phyloP scores from a whole-genome alignment of 129 eudicot species.

The Flaveria robusta region DNA sequence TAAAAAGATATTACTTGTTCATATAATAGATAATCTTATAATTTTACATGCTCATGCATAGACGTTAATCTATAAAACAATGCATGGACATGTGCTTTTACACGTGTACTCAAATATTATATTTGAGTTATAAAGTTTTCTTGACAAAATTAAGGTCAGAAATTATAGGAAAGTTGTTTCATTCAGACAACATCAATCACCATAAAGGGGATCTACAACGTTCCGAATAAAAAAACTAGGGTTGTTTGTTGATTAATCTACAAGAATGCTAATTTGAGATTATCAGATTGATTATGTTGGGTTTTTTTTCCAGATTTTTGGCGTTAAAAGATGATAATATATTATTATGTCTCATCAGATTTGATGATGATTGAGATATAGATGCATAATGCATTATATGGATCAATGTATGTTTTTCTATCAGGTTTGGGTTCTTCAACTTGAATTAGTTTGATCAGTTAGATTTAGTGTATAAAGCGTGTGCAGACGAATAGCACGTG shows the following conservation, averaged over 20 bases:
- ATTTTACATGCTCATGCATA: conserved; percentile 7
- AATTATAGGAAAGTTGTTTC: conserved; percentile 47
- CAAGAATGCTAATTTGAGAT: conserved; percentile 1
- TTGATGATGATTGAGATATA: conserved; percentile 19
- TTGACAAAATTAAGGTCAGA: conserved; percentile 32
- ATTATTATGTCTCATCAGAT: neutral
- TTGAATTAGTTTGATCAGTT: neutral
- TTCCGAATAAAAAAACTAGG: conserved; percentile 28
- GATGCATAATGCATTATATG: neutral
- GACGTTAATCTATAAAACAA: conserved; percentile 1
- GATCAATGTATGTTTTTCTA: conserved; percentile 11
- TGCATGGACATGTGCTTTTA: conserved; percentile 14
- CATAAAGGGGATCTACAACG: conserved; percentile 33
- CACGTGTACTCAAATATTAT: conserved; percentile 20
- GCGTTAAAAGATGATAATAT: neutral
- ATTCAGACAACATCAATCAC: conserved; percentile 36
- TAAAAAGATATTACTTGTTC: no score
- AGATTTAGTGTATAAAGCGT: conserved; percentile 14
- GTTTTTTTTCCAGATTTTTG: neutral
- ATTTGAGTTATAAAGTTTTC: conserved; percentile 1
- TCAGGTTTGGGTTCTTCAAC: neutral
- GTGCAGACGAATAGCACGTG: conserved; percentile 1
- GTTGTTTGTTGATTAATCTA: conserved; percentile 16
- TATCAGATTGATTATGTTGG: conserved; percentile 23
- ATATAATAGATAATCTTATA: neutral